Base-by-base conservation (phyloP, 768 basidiomycete species). In the Trametopsis cervina region DNA sequence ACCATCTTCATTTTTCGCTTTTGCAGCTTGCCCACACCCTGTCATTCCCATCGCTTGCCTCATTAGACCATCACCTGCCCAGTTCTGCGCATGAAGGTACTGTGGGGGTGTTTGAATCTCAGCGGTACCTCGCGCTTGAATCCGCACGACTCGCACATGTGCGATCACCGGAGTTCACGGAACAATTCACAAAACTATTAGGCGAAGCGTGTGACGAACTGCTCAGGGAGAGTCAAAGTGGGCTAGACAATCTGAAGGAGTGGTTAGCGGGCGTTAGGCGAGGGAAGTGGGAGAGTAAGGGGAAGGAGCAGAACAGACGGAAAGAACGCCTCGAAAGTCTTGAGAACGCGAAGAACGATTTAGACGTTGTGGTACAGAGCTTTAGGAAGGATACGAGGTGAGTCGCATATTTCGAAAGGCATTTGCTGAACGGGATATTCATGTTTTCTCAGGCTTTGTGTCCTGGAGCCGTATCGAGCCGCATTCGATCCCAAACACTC, bases 31-130 rank as follows among this genome's bases (percentile, higher is more conserved):
- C 59, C 17, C 59, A 60, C 37, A 24, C 50, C 23, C 50, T 57
- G 26, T 45, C 53, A 6, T 44, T 54, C 3, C 43, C 55, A 20
- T 48, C 47, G n/a, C 47, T 51, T 11, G 23, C 48, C 2, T 33
- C 15, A 7, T 33, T 33, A 7, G 29, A 33, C 15, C 29, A 33
- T 15, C 29, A 33, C 15, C 15, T 33, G 42, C 52, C 26, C 4
- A 25, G 44, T 9, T 26, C 50, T 3, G 40, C 52, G 2, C 37
- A 22, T 18, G 81, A 86, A 56, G 66, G 71, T 23, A 75, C 75
- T 0, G 86, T 88, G 0, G 86, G 83, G 1, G 78, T 85, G 12
- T 88, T 88, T 50, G 85, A 88, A 65, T 77, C 76, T 2, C 79
- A 85, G 55, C 65, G 77, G 23, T 88, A 86, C 59, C 66, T 86